Conservation (phyloP, 495 filamentous ascomycete genomes). For the Aspergillus conjunctus region DNA sequence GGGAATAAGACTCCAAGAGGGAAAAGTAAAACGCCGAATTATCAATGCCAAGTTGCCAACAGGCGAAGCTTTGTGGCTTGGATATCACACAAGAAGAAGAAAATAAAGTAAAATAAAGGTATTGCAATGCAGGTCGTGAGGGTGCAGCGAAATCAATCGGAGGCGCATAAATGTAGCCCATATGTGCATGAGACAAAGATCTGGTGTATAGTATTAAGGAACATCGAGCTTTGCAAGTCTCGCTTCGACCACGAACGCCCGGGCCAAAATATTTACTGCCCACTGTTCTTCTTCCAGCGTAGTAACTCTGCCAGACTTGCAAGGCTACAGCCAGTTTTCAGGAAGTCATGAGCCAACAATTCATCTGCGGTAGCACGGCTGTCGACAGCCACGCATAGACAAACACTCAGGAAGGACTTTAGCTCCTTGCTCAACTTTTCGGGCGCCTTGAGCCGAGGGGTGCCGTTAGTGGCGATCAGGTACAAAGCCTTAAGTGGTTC, state of each 20-base stretch:
- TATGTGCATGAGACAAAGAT: constrained; percentile 41
- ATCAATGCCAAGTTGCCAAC: constrained; percentile 17
- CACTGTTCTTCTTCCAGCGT: constrained; percentile 60
- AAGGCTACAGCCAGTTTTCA: constrained; percentile 67
- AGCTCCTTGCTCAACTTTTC: constrained; percentile 96
- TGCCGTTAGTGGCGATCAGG: constrained; percentile 96
- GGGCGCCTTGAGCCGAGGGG: constrained; percentile 93
- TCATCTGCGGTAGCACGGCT: constrained; percentile 89
- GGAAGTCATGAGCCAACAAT: constrained; percentile 79
- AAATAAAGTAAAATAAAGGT: constrained; percentile 19
- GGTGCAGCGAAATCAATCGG: constrained; percentile 30
- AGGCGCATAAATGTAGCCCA: constrained; percentile 37
- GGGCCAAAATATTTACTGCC: constrained; percentile 36
- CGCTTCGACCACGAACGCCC: constrained; percentile 5
- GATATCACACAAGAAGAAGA: constrained; percentile 31
- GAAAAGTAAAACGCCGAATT: constrained; percentile 36
- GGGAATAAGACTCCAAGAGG: not conserved
- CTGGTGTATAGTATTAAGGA: constrained; percentile 28
- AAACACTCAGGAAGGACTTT: constrained; percentile 92
- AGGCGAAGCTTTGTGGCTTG: constrained; percentile 11
- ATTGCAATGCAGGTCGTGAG: constrained; percentile 32
- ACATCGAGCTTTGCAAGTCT: constrained; percentile 9
- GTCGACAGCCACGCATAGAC: constrained; percentile 94
- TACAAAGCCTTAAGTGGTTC: constrained; percentile 95
- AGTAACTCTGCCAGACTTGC: constrained; percentile 82